phyloP scores from a whole-genome alignment of 1,284 basidiomycete species.

The Cronartium ribicola region DNA sequence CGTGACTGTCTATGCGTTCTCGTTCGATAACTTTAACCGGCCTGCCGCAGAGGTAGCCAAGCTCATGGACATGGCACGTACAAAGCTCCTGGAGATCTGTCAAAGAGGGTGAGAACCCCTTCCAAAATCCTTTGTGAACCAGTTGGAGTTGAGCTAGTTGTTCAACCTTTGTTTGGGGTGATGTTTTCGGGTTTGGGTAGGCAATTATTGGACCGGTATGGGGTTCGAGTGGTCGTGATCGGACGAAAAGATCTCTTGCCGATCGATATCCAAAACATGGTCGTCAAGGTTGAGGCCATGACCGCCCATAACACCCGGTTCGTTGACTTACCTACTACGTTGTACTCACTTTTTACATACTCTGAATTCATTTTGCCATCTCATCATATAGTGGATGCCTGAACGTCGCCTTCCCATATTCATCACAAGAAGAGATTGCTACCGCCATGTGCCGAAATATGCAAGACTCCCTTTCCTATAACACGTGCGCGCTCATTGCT shows the following conservation, averaged over 20 bases:
- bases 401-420: slow-evolving; percentile 92
- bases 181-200: slow-evolving; percentile 9
- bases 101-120: slow-evolving; percentile 58
- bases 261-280: slow-evolving; percentile 65
- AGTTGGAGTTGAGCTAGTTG: too few species aligned
- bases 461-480: slow-evolving; percentile 20
- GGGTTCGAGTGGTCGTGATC: slow-evolving; percentile 77
- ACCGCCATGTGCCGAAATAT: slow-evolving; percentile 58
- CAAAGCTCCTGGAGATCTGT: slow-evolving; percentile 75
- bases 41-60: slow-evolving; percentile 76
- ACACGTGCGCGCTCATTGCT: too few species aligned
- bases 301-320: slow-evolving; percentile 71
- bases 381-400: slow-evolving; percentile 71
- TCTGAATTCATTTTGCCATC: not conserved
- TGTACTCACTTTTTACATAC: not conserved
- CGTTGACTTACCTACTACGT: not conserved
- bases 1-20: slow-evolving; percentile 91
- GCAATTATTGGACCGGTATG: slow-evolving; percentile 70
- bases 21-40: slow-evolving; percentile 96
- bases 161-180: slow-evolving; percentile 9
- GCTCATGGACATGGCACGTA: slow-evolving; percentile 77
- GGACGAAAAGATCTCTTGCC: slow-evolving; percentile 76
- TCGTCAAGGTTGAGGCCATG: slow-evolving; percentile 69
- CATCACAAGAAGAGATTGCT: slow-evolving; percentile 85
- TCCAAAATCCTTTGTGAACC: slow-evolving; percentile 56